Evolutionary conservation across 495 filamentous ascomycete genomes (phyloP), one percentile per base, ranked within the genome.

Genomic region (Aspergillus incahuasiensis): DNA sequence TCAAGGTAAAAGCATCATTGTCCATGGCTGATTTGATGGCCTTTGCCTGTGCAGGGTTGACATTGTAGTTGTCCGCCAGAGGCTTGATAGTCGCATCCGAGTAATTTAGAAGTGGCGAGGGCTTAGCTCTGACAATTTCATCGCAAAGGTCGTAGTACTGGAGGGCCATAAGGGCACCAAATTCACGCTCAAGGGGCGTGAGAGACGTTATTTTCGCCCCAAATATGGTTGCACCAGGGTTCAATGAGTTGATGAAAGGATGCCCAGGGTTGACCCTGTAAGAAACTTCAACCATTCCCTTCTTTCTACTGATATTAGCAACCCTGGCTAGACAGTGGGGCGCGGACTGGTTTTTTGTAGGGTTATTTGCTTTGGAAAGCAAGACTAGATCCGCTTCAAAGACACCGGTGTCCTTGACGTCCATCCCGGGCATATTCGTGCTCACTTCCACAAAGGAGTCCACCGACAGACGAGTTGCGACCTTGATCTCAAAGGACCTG

Each of bases 91-190:
- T 84, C 52, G 87, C 79, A 18, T 90, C 86, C 16, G 81, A 81
- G 62, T 95, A 95, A 8, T 80, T 82, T 19, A 94, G 83, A 64
- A 96, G 78, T 4, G 89, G 89, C 16, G 94, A 95, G 1, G 95
- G 92, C 62, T 90, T 89, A 3, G 92, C 94, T 60, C 84, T 80
- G 46, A 94, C 74, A 51, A 98, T 86, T 67, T 98, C 94, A 32
- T 91, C 85, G 71, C 91, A 92, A 40, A 98, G 79, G 71, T 98
- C 94, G 57, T 96, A 97, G 67, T 94, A 97, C 64, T 96, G 85
- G 51, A 98, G 71, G 62, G 88, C 90, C 71, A 89, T 85, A 28
- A 98, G 68, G 6, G 95, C 90, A 46, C 89, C 92, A 70, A 91
- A 98, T 70, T 98, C 94, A 62, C 94, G 86, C 71, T 98, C 95